Conservation (phyloP, 2,329 filamentous ascomycete species). For the Botrytis fragariae region DNA sequence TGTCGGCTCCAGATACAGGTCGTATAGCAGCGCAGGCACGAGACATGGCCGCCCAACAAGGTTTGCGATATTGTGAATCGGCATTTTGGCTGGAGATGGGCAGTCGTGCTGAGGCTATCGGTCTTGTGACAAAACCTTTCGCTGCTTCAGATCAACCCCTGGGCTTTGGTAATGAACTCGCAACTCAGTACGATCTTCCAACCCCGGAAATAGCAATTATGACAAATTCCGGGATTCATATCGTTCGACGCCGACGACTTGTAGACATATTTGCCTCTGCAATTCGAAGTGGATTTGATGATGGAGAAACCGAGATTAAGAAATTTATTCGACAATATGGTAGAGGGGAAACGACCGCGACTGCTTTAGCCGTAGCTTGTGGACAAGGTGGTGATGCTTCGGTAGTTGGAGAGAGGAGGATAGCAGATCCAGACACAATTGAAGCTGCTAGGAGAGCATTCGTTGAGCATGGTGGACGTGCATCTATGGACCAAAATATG, state of each 20-base stretch:
- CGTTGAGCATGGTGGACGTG: conserved; percentile 87
- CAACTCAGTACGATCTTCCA: conserved; percentile 87
- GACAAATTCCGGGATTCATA: conserved; percentile 85
- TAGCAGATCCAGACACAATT: conserved; percentile 80
- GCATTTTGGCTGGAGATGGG: conserved; percentile 76
- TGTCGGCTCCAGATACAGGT: conserved; percentile 84
- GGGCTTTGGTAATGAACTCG: conserved; percentile 92
- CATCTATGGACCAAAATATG: conserved; percentile 77
- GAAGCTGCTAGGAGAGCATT: conserved; percentile 84
- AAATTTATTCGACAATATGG: conserved; percentile 86
- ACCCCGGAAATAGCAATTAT: conserved; percentile 84
- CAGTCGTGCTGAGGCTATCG: conserved; percentile 73
- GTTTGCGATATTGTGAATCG: conserved; percentile 65
- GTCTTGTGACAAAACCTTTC: conserved; percentile 71
- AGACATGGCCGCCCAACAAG: conserved; percentile 38
- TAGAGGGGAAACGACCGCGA: conserved; percentile 82
- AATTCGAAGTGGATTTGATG: conserved; percentile 70
- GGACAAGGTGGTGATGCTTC: conserved; percentile 78
- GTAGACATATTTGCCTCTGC: conserved; percentile 90
- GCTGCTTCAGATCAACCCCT: conserved; percentile 63
- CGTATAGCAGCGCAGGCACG: conserved; percentile 63
- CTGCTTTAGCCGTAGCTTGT: conserved; percentile 90
- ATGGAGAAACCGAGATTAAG: conserved; percentile 78
- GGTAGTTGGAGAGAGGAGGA: conserved; percentile 62
- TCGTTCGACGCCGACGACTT: conserved; percentile 77